A percentile compares a stretch with the other conserved stretches of the same genome.
Conservation (phyloP, 2,329 filamentous ascomycete species). For the Penicillium verrucosum region DNA sequence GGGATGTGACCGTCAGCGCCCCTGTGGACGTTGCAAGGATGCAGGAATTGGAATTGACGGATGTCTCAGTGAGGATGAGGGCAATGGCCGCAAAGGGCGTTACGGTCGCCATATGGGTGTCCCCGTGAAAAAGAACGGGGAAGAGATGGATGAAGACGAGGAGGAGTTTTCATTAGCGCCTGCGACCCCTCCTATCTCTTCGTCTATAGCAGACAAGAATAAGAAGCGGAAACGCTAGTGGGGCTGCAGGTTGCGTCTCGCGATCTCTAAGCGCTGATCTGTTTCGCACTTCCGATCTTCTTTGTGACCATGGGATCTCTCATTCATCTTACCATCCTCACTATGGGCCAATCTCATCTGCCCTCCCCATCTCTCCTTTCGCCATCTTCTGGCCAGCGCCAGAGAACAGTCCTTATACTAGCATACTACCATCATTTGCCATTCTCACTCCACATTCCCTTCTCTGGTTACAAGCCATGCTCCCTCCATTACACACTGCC, state of each 20-base stretch:
- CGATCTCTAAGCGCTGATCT: conserved; percentile 1
- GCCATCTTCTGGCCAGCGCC: conserved; percentile 14
- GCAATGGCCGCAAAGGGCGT: conserved; percentile 91
- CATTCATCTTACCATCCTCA: conserved; percentile 10
- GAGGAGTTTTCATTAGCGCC: conserved; percentile 49
- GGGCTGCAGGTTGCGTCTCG: background rate
- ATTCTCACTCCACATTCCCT: conserved; percentile 19
- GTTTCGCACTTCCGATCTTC: conserved; percentile 2
- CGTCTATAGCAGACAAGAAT: conserved; percentile 53
- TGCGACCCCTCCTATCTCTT: conserved; percentile 29
- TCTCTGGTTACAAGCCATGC: conserved; percentile 13
- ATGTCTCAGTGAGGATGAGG: conserved; percentile 96
- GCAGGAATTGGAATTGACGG: conserved; percentile 89
- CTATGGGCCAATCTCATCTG: conserved; percentile 1
- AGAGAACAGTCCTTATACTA: conserved; percentile 21
- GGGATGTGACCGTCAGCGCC: conserved; percentile 92
- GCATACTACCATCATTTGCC: conserved; percentile 7
- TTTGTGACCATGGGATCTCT: conserved; percentile 2
- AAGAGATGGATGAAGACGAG: conserved; percentile 48
- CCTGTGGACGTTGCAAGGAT: conserved; percentile 92
- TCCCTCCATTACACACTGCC: conserved; percentile 24
- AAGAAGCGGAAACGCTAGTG: conserved; percentile 66
- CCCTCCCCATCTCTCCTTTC: conserved; percentile 7
- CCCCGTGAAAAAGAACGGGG: conserved; percentile 57
- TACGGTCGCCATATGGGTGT: conserved; percentile 73